These are phyloP conservation scores for Pseudoscleropodium purum DNA, from an alignment of 225 moss, liverwort and hornwort species.

Conservation along the genomic window DNA sequence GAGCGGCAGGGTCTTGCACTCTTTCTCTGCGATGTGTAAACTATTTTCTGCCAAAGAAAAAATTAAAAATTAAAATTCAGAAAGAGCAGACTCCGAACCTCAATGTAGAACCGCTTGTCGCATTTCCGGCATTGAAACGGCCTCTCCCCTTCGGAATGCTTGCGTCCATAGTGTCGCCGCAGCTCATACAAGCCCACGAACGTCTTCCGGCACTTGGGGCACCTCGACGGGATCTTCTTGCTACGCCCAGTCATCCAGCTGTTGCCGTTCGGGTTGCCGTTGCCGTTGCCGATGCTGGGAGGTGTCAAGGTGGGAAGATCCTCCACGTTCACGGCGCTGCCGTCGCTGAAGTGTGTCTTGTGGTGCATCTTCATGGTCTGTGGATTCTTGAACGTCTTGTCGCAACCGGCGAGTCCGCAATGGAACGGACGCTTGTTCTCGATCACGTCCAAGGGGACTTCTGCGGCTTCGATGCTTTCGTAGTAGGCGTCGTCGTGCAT, in stretches of 20 bases:
- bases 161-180: constrained; percentile 70
- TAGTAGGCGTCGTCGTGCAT: constrained; percentile 9
- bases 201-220: constrained; percentile 61
- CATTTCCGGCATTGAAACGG: constrained; percentile 63
- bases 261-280: no score
- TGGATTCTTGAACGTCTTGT: constrained; percentile 84
- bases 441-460: constrained; percentile 54
- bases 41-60: background rate
- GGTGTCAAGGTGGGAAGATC: constrained; percentile 2
- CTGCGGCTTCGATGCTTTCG: constrained; percentile 26
- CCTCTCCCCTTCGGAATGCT: constrained; percentile 77
- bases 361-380: constrained; percentile 92
- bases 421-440: constrained; percentile 64
- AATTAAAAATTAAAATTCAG: background rate
- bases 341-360: constrained; percentile 59
- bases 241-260: constrained; percentile 51
- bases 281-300: background rate
- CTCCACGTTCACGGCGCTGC: background rate
- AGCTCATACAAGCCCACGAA: constrained; percentile 84
- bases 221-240: constrained; percentile 82
- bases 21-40: background rate
- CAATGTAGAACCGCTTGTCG: constrained; percentile 71
- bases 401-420: constrained; percentile 47
- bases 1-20: background rate
- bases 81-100: constrained; percentile 17